Evolutionary conservation across 257 asterid genomes (phyloP).

Genomic region (Solanum corneliomulleri): DNA sequence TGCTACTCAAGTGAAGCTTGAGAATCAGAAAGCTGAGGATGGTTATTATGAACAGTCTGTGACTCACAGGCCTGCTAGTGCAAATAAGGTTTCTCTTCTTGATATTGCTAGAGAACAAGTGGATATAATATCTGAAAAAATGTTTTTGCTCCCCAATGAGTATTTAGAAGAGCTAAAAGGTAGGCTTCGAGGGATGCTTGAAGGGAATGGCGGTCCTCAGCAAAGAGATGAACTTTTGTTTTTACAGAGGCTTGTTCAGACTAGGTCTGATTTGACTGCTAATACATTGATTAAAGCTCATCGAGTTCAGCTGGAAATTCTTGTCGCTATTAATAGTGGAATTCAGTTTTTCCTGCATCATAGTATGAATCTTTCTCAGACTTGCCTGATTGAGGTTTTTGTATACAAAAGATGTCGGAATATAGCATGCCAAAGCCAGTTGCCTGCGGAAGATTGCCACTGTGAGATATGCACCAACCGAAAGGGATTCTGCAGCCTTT

Average conservation of each 20-base stretch:
- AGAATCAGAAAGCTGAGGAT: slow-evolving; percentile 60
- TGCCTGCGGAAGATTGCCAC: slow-evolving; percentile 74
- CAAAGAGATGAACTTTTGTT: slow-evolving; percentile 74
- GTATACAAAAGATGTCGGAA: slow-evolving; percentile 76
- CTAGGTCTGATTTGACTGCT: slow-evolving; percentile 76
- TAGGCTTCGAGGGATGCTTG: slow-evolving; percentile 72
- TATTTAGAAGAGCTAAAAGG: slow-evolving; percentile 65
- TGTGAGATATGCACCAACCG: slow-evolving; percentile 72
- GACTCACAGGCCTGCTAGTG: slow-evolving; percentile 42
- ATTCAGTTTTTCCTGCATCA: slow-evolving; percentile 92
- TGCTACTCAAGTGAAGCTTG: slow-evolving; percentile 36
- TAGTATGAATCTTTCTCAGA: slow-evolving; percentile 81
- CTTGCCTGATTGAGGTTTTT: slow-evolving; percentile 74
- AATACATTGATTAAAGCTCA: slow-evolving; percentile 51
- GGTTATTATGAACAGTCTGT: slow-evolving; percentile 72
- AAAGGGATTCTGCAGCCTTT: slow-evolving; percentile 89
- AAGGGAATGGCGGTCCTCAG: slow-evolving; percentile 78
- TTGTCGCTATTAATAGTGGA: slow-evolving; percentile 76
- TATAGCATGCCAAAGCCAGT: slow-evolving; percentile 69
- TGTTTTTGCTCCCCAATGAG: slow-evolving; percentile 74
- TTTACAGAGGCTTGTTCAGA: slow-evolving; percentile 75
- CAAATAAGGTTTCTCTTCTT: slow-evolving; percentile 67
- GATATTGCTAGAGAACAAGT: slow-evolving; percentile 79
- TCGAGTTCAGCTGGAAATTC: slow-evolving; percentile 75
- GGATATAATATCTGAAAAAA: slow-evolving; percentile 60